A percentile compares a stretch with the other conserved stretches of the same genome.
Conservation (phyloP, 257 asterid genomes). For the Primulina tabacum region DNA sequence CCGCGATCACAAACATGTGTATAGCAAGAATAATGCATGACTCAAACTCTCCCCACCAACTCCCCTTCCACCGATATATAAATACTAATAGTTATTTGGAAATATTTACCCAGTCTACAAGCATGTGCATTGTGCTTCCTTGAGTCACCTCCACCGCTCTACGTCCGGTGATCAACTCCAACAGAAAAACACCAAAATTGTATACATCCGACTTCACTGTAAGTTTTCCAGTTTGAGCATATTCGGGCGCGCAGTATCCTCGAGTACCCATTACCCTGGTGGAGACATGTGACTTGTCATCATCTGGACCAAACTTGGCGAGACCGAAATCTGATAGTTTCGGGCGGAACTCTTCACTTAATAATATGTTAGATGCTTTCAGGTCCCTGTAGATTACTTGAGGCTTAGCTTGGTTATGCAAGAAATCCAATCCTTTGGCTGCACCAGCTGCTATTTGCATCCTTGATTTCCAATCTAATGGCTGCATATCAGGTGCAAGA, state of each 20-base stretch:
- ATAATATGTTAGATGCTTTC: conserved; percentile 15
- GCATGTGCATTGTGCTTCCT: conserved; percentile 11
- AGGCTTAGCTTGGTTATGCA: conserved; percentile 20
- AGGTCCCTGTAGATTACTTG: conserved; percentile 24
- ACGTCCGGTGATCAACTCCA: conserved; percentile 27
- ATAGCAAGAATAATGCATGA: neutral
- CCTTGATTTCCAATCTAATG: conserved; percentile 24
- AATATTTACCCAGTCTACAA: conserved; percentile 39
- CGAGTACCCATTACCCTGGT: conserved; percentile 13
- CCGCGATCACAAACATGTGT: neutral
- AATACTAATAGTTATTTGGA: neutral
- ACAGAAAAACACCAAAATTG: conserved; percentile 25
- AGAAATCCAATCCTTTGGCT: conserved; percentile 21
- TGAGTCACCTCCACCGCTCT: conserved; percentile 20
- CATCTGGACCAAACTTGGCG: conserved; percentile 10
- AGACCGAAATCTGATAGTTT: conserved; percentile 24
- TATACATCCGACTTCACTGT: conserved; percentile 16
- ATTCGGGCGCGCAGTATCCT: conserved; percentile 28
- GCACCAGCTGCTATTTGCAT: conserved; percentile 21
- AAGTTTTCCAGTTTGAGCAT: conserved; percentile 9
- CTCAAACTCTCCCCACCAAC: neutral
- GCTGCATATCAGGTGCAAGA: conserved; percentile 15
- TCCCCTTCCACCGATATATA: neutral
- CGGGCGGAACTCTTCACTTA: conserved; percentile 14
- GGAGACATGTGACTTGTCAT: conserved; percentile 2